Evolutionary conservation across 1,139 yeast genomes (phyloP).

Genomic region (Meyerozyma elateridarum): DNA sequence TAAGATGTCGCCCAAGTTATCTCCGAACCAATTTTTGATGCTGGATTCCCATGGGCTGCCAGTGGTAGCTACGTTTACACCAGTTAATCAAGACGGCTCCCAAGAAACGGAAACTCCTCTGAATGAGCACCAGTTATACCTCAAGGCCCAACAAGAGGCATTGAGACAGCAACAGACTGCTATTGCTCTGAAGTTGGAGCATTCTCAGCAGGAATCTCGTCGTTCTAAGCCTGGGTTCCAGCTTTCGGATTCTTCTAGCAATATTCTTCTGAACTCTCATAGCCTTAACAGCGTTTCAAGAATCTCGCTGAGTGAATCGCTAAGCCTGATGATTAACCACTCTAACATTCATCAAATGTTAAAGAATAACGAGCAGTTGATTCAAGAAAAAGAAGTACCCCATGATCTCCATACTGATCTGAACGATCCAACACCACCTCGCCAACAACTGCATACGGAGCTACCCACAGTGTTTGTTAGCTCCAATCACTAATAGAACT

Average conservation of each 20-base stretch:
- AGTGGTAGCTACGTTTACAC: conserved; percentile 3
- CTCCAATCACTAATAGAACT: no score
- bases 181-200: conserved; percentile 22
- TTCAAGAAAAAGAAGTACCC: conserved; percentile 6
- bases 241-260: conserved; percentile 10
- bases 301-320: conserved; percentile 12
- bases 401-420: conserved; percentile 4
- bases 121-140: conserved; percentile 30
- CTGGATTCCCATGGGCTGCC: not conserved
- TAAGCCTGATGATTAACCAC: conserved; percentile 11
- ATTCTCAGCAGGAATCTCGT: conserved; percentile 2
- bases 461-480: conserved; percentile 14
- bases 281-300: conserved; percentile 8
- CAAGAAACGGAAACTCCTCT: conserved; percentile 2
- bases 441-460: conserved; percentile 1
- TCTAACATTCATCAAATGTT: conserved; percentile 11
- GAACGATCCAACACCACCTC: conserved; percentile 5
- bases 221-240: conserved; percentile 8
- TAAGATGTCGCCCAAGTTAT: conserved; percentile 11
- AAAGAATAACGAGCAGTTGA: conserved; percentile 8
- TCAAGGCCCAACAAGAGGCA: conserved; percentile 35
- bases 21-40: conserved; percentile 13
- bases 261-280: conserved; percentile 6
- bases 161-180: conserved; percentile 36
- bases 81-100: not conserved